Conservation (phyloP, 2,329 filamentous ascomycete genomes). For the Monilinia fructigena region DNA sequence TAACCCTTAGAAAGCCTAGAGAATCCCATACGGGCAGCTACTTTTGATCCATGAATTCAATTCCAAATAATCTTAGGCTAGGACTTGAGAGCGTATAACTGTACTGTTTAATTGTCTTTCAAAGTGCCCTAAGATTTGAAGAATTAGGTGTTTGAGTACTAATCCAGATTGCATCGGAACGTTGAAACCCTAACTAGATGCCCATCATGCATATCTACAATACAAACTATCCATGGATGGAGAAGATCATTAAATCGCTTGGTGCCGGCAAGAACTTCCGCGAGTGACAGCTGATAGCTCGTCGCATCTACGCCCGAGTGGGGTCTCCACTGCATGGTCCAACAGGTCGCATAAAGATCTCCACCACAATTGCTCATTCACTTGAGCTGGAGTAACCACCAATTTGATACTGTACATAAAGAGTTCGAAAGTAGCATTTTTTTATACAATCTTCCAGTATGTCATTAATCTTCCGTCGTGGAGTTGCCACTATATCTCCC, state of each 20-base stretch:
- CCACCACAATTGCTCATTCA: not conserved
- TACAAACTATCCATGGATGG: not conserved
- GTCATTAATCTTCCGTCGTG: slow-evolving; percentile 38
- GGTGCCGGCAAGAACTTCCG: slow-evolving; percentile 1
- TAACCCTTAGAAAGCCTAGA: not conserved
- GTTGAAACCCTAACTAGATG: not conserved
- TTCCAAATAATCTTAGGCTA: not conserved
- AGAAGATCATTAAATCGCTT: not conserved
- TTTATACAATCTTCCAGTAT: slow-evolving; percentile 27
- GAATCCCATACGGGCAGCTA: not conserved
- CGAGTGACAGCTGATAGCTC: not conserved
- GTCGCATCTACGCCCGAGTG: not conserved
- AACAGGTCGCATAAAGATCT: not conserved
- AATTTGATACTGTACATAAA: slow-evolving; percentile 2
- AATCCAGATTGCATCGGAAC: not conserved
- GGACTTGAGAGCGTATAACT: too few species aligned
- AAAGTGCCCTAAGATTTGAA: not conserved
- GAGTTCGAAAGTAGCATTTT: not conserved
- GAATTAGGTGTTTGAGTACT: not conserved
- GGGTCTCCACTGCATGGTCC: slow-evolving; percentile 11
- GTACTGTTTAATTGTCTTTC: not conserved
- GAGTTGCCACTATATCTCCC: slow-evolving; percentile 43
- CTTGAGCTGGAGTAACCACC: not conserved
- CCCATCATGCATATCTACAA: slow-evolving; percentile 3
- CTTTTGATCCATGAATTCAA: not conserved